Evolutionary conservation across 805 yeast species (phyloP).

Genomic region (Lachancea sp.): DNA sequence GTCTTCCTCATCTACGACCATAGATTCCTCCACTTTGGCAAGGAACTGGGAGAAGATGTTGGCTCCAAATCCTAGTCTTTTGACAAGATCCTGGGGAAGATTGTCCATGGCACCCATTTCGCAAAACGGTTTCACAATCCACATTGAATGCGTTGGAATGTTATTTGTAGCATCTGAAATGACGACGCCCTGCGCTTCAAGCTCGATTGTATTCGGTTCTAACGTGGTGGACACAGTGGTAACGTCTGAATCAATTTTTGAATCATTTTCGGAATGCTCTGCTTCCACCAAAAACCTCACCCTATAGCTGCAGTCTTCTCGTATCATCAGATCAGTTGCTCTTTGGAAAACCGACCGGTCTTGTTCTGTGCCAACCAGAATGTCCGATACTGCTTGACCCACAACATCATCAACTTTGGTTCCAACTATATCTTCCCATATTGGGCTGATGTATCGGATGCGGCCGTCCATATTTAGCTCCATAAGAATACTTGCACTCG

Average conservation of each 20-base stretch:
- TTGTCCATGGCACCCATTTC: constrained; percentile 57
- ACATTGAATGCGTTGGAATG: constrained; percentile 77
- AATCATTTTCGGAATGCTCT: background rate
- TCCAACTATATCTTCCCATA: constrained; percentile 78
- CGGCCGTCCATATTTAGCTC: constrained; percentile 78
- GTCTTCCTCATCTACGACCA: constrained; percentile 52
- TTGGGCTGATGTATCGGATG: constrained; percentile 64
- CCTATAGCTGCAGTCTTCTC: constrained; percentile 70
- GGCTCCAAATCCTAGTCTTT: constrained; percentile 82
- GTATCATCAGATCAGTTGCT: constrained; percentile 64
- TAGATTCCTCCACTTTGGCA: constrained; percentile 53
- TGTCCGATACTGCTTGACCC: constrained; percentile 47
- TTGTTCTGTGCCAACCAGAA: constrained; percentile 57
- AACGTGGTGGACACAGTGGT: background rate
- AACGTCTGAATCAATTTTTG: constrained; percentile 9
- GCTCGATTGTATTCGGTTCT: constrained; percentile 41
- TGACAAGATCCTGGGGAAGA: constrained; percentile 62
- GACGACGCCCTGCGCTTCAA: constrained; percentile 91
- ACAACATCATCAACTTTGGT: constrained; percentile 51
- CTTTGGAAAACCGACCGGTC: constrained; percentile 63
- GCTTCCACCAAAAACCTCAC: constrained; percentile 53
- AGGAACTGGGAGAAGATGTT: constrained; percentile 75
- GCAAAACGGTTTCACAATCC: constrained; percentile 79
- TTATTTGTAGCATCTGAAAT: constrained; percentile 55
- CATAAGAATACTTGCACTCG: constrained; percentile 69